Percentiles rank a stretch among this genome's conserved stretches.
These are phyloP conservation scores for Ganoderma lucidum DNA, from an alignment of 1,284 basidiomycete species.

Conservation along the genomic window DNA sequence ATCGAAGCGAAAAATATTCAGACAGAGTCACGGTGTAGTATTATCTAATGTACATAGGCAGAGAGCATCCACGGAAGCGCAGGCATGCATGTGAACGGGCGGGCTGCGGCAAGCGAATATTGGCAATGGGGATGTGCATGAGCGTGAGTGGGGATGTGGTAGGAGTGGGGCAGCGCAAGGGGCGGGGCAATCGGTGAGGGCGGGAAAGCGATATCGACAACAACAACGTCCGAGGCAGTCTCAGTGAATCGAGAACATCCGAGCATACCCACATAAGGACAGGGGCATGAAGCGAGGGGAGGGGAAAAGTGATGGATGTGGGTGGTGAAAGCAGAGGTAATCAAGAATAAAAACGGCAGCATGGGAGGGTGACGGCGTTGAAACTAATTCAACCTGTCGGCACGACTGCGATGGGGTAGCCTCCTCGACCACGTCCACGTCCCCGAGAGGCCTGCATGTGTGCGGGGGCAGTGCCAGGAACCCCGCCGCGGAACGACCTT, in stretches of 20 bases:
- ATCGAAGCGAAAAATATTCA: background rate
- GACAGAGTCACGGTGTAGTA: constrained; percentile 1
- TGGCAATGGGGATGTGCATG: background rate
- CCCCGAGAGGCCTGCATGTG: constrained; percentile 17
- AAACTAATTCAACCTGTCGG: constrained; percentile 3
- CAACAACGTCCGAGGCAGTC: constrained; percentile 12
- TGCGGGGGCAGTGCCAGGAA: background rate
- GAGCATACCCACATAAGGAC: background rate
- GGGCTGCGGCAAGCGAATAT: background rate
- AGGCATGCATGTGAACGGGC: background rate
- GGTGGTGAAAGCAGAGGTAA: background rate
- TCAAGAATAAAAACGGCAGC: background rate
- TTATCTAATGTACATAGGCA: constrained; percentile 5
- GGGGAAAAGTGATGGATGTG: background rate
- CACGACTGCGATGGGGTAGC: constrained; percentile 14
- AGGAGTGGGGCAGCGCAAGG: background rate
- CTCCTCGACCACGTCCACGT: constrained; percentile 15
- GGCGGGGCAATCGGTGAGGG: background rate
- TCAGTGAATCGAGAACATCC: background rate
- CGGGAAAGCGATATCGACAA: constrained; percentile 19
- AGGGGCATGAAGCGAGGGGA: background rate
- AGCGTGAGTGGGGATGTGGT: constrained; percentile 4
- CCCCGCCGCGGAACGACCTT: constrained; percentile 11
- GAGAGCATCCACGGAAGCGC: constrained; percentile 6
- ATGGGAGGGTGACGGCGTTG: background rate